Percentiles rank a stretch among this genome's conserved stretches.
Evolutionary conservation across 1,139 yeast species (phyloP).

Genomic region (Hanseniaspora uvarum): DNA sequence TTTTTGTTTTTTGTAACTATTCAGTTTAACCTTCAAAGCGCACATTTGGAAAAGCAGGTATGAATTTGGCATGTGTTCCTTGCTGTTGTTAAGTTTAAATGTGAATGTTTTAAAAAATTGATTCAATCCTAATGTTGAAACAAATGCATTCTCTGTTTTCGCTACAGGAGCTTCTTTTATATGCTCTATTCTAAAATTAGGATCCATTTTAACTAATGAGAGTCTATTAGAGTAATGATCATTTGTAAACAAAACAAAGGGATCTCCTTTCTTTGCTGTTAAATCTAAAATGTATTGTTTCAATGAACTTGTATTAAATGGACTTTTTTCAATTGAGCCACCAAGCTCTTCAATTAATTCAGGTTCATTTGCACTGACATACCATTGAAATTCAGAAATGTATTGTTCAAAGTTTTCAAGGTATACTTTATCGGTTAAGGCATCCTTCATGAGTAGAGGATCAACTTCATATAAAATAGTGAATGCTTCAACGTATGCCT

Average conservation of each 20-base stretch:
- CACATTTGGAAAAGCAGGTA: not conserved
- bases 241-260: not conserved
- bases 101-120: not conserved
- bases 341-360: constrained; percentile 1
- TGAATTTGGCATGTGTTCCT: not conserved
- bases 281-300: not conserved
- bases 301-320: not conserved
- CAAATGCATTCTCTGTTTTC: not conserved
- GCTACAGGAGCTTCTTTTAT: not conserved
- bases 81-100: not conserved
- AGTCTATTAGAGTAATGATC: not conserved
- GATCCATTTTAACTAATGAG: not conserved
- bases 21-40: not conserved
- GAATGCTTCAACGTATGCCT: constrained; percentile 1
- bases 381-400: constrained; percentile 14
- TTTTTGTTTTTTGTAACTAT: not conserved
- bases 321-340: not conserved
- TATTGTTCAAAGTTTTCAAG: not conserved
- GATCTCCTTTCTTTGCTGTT: not conserved
- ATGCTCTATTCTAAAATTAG: not conserved
- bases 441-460: not conserved
- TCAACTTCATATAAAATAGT: constrained; percentile 3
- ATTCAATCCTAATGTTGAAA: not conserved
- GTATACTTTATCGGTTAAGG: not conserved
- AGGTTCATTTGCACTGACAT: not conserved